Evolutionary conservation across 2,329 filamentous ascomycete genomes (phyloP), one percentile per base, ranked within the genome.

Genomic region (Fusarium austroafricanum): DNA sequence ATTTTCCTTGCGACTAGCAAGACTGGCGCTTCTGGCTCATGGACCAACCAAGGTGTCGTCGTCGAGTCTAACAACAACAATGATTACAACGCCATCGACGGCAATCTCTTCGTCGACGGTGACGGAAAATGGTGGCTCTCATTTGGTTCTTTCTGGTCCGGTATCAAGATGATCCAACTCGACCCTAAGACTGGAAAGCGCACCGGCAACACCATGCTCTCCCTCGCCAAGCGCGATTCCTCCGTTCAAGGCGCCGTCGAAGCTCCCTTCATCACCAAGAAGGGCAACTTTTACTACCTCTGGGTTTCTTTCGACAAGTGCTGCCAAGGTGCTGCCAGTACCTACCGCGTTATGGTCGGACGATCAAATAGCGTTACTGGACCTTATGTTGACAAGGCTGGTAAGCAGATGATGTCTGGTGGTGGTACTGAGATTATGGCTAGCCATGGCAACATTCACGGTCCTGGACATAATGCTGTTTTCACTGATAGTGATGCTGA

Each of bases 281-380:
- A 56, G 33, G 75, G 75, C 20, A 70, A 65, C 59, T 76, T 69
- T 44, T 77, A 77, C 64, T 77, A 77, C 51, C 73, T 77, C n/a
- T 77, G 74, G 73, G 71, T 73, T 2, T 75, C 75, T 1, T 77
- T 77, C 15, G 75, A 77, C 52, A 71, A 56, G 38, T 77, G 75
- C 68, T 77, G 75, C 23, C 39, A 65, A 6, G 75, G 75, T 21
- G 73, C 73, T 14, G 50, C 63, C 3, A 76, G 75, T 68, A 77
- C 75, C 0, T 77, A 77, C 43, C 73, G 75, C 12, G 67, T 73
- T 47, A 77, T 77, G 75, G 75, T 77, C n/a, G 75, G 75, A 8
- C 75, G 75, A 0, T 77, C 75, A 10, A 73, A 49, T 37, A 76
- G 66, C 46, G 53, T 76, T 7, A 71, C 71, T 1, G 75, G 75